phyloP scores from a whole-genome alignment of 805 yeast species.

The Pichia manshurica region DNA sequence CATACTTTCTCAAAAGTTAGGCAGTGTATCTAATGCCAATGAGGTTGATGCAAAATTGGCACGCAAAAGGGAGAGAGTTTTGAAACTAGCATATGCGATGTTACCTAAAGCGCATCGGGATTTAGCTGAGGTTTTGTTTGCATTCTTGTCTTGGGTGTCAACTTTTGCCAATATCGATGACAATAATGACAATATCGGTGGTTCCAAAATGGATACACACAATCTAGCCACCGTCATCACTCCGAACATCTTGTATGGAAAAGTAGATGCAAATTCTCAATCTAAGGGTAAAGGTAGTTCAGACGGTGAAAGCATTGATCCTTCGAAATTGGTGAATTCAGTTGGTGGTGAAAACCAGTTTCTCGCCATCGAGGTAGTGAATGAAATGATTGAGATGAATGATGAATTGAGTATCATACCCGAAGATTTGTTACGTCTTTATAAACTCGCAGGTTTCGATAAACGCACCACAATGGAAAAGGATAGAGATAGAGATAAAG shows the following conservation, averaged over 20 bases:
- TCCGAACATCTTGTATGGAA: constrained; percentile 77
- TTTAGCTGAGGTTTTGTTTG: constrained; percentile 75
- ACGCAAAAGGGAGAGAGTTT: constrained; percentile 44
- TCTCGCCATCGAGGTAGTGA: constrained; percentile 85
- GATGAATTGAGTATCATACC: constrained; percentile 83
- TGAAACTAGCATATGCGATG: constrained; percentile 64
- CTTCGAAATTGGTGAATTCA: constrained; percentile 5
- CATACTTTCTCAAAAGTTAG: constrained; percentile 58
- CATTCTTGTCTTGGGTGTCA: constrained; percentile 91
- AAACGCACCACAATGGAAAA: constrained; percentile 9
- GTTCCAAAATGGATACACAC: constrained; percentile 94
- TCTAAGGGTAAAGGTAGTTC: neutral
- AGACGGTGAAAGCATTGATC: constrained; percentile 6
- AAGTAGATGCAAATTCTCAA: neutral
- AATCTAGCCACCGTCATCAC: constrained; percentile 93
- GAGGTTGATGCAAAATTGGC: constrained; percentile 10
- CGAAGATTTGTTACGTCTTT: constrained; percentile 46
- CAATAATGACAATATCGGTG: constrained; percentile 70
- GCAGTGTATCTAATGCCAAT: constrained; percentile 25
- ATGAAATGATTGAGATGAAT: constrained; percentile 73
- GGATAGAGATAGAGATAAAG: neutral
- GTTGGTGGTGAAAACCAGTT: constrained; percentile 65
- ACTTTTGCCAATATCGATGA: constrained; percentile 90
- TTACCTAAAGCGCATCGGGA: constrained; percentile 80
- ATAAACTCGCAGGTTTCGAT: constrained; percentile 40